Conservation (phyloP, 176 grass and related monocot species). For the Eragrostis nindensis region DNA sequence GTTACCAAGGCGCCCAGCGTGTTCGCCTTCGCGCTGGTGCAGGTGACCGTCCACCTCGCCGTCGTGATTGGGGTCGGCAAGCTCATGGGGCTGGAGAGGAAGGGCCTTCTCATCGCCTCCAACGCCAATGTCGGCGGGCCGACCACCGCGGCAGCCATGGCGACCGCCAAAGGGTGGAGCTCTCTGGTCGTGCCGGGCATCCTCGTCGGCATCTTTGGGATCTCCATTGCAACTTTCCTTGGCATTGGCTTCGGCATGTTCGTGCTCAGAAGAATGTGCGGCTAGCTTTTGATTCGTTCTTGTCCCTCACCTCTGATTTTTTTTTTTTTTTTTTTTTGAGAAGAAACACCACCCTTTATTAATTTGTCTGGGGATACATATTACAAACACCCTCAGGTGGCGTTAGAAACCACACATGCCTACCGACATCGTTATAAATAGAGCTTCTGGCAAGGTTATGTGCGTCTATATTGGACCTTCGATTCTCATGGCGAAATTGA, state of each 20-base stretch:
- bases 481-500: no score
- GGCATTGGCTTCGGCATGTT: conserved; percentile 75
- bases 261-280: conserved; percentile 56
- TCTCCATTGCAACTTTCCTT: conserved; percentile 73
- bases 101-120: conserved; percentile 74
- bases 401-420: no score
- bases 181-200: conserved; percentile 80
- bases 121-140: conserved; percentile 85
- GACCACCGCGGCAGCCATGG: conserved; percentile 83
- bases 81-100: conserved; percentile 53
- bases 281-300: not conserved
- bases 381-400: no score
- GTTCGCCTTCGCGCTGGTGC: conserved; percentile 69
- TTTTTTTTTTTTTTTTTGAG: no score
- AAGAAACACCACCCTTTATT: no score
- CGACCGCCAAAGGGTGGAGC: conserved; percentile 83
- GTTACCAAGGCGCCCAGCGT: conserved; percentile 73
- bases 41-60: conserved; percentile 76
- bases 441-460: no score
- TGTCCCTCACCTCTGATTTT: no score
- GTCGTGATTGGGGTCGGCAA: conserved; percentile 59
- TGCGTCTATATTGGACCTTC: no score
- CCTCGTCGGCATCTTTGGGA: conserved; percentile 85
- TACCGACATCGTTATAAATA: no score
- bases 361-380: no score